These are phyloP conservation scores for Petunia secreta DNA, from an alignment of 257 asterid species.

Conservation along the genomic window DNA sequence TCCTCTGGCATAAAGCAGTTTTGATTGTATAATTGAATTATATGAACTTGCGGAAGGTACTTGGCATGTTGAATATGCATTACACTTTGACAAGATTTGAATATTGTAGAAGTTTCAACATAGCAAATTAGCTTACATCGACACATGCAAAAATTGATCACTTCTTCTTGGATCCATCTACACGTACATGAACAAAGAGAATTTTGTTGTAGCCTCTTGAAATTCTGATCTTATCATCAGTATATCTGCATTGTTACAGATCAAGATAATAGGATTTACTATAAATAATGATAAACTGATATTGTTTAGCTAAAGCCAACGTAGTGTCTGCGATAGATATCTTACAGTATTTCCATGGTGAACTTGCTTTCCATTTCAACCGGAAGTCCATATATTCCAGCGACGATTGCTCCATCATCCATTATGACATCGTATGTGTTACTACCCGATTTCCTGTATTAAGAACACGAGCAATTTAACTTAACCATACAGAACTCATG, in stretches of 20 bases:
- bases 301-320: not conserved
- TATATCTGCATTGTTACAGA: constrained; percentile 54
- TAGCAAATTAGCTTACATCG: not conserved
- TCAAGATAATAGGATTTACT: not conserved
- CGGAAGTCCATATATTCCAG: constrained; percentile 83
- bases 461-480: not conserved
- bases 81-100: not conserved
- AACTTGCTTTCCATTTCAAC: constrained; percentile 73
- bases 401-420: constrained; percentile 96
- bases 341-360: constrained; percentile 72
- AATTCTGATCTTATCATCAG: constrained; percentile 81
- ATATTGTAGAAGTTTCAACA: not conserved
- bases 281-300: not conserved
- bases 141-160: not conserved
- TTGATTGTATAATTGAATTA: not conserved
- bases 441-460: constrained; percentile 59
- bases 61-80: not conserved
- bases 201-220: constrained; percentile 68
- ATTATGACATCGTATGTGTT: constrained; percentile 62
- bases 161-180: constrained; percentile 34
- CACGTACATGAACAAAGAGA: constrained; percentile 69
- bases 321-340: constrained; percentile 12
- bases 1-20: not conserved
- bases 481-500: not conserved
- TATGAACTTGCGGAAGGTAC: not conserved